Base-by-base conservation (phyloP, 2,329 filamentous ascomycete species). In the Paraphaeosphaeria minitans region DNA sequence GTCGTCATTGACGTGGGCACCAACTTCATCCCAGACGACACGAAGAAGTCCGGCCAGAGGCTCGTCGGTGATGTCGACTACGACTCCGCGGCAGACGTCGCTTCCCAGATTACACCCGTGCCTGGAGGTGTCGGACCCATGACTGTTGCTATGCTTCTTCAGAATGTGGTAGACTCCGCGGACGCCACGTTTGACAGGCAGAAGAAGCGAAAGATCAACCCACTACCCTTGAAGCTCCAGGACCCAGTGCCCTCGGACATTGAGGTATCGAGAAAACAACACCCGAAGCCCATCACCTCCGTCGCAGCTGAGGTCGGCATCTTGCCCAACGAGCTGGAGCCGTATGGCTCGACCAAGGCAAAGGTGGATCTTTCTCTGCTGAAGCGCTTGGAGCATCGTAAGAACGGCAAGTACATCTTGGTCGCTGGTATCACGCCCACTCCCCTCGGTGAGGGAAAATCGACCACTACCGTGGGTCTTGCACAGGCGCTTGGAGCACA, bases 1-100 rank as follows among this genome's bases (percentile, higher is more conserved):
- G 90, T 99, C 6, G 93, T 99, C 42, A 96, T 99, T 71, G 95
- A 99, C 72, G 95, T 99, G 19, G 95, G 95, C 61, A 99, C 93
- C 65, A 99, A 99, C 82, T 97, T 93, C 82, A 88, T 98, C 57
- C 86, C 91, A 6, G 95, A 99, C 74, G 83, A 87, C 39, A 89
- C 90, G 61, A 97, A 91, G 82, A 97, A 97, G 82, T 96, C 92
- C 13, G 95, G 95, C 35, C 87, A 95, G 77, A 87, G 93, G 65
- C 86, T 99, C 22, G 94, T 98, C 7, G 95, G 95, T 60, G 95
- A 99, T 76, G 95, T 99, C 43, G 93, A 99, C 71, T 98, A 88
- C 69, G 92, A 93, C 53, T 87, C 90, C 45, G 94, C 94, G 16
- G 85, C 84, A 16, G 84, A 96, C 74, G 90, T 97, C 43, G 95